Percentiles rank a stretch among this genome's conserved stretches.
Evolutionary conservation across 768 basidiomycete species (phyloP).

Genomic region (Russula foetens): DNA sequence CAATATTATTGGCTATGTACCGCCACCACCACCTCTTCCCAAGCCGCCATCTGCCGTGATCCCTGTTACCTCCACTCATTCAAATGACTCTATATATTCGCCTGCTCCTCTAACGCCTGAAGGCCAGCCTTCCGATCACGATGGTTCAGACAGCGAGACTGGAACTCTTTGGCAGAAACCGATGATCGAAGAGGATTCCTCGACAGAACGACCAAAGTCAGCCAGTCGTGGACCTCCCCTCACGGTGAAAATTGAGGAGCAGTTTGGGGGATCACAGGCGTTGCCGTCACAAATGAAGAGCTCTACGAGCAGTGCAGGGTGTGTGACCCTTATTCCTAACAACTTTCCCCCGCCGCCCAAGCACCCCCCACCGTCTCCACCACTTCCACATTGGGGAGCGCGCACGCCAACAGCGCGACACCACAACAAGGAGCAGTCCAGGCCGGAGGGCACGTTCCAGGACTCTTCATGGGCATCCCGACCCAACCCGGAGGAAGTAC

Average conservation of each 20-base stretch:
- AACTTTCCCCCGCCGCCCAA: conserved; percentile 22
- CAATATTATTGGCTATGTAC: conserved; percentile 15
- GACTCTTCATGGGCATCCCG: conserved; percentile 83
- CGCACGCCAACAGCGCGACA: conserved; percentile 23
- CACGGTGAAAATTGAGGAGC: conserved; percentile 19
- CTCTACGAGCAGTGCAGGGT: conserved; percentile 23
- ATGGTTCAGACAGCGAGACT: conserved; percentile 43
- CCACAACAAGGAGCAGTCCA: conserved; percentile 18
- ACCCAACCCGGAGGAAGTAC: conserved; percentile 87
- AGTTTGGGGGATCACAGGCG: conserved; percentile 22
- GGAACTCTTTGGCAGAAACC: conserved; percentile 42
- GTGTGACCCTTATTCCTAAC: conserved; percentile 30
- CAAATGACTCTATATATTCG: not conserved
- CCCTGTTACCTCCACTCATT: not conserved
- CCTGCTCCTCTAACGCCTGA: conserved; percentile 15
- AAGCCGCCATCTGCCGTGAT: conserved; percentile 8
- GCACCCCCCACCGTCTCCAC: conserved; percentile 24
- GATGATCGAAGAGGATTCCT: conserved; percentile 24
- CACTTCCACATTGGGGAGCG: conserved; percentile 11
- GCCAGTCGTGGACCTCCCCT: conserved; percentile 18
- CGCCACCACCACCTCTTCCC: conserved; percentile 18
- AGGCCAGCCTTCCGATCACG: conserved; percentile 25
- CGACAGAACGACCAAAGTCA: conserved; percentile 4
- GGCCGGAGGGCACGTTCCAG: conserved; percentile 52
- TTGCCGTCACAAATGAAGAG: conserved; percentile 23